Evolutionary conservation across 2,329 filamentous ascomycete genomes (phyloP), one percentile per base, ranked within the genome.

Genomic region (Grosmannia clavigera): DNA sequence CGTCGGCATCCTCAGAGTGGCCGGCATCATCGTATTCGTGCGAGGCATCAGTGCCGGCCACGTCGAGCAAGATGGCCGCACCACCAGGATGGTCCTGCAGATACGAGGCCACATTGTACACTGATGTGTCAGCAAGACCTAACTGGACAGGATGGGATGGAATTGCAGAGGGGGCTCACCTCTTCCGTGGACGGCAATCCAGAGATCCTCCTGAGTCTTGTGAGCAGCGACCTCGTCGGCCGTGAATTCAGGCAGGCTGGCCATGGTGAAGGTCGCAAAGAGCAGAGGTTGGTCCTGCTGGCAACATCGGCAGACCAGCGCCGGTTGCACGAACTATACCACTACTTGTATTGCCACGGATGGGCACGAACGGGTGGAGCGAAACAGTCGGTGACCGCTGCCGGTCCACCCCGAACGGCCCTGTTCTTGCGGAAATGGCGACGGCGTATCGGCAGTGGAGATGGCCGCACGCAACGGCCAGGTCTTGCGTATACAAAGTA

Each of bases 41-140:
- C 52, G 86, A 84, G 29, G 79, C 83, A 67, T 87, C 84, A 58
- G 78, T 73, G 0, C 78, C 84, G 0, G 84, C 84, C 40, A 76
- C 78, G 29, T 81, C 75, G 70, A 87, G 71, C 62, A 92, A 70
- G 72, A 92, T 88, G 2, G 83, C 83, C 66, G 86, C 82, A 7
- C 89, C 92, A 19, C 92, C 92, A 0, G 92, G 92, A 70, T 97
- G 92, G 69, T 91, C 97, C 1, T 87, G 84, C 29, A 91, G 70
- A 69, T 97, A 97, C 0, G 92, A 90, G 0, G 86, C 87, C 61
- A 97, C 85, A 68, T 97, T 96, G 74, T 96, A 97, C 27, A 97
- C 92, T 89, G 55, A 86, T 10, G 3, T 6, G 35, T 38, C 35
- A 38, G 35, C 35, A 38, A 14, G 12, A 10, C 35, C 29, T 31